Evolutionary conservation across 495 filamentous ascomycete species (phyloP).

Genomic region (Penicillium bovifimosum): DNA sequence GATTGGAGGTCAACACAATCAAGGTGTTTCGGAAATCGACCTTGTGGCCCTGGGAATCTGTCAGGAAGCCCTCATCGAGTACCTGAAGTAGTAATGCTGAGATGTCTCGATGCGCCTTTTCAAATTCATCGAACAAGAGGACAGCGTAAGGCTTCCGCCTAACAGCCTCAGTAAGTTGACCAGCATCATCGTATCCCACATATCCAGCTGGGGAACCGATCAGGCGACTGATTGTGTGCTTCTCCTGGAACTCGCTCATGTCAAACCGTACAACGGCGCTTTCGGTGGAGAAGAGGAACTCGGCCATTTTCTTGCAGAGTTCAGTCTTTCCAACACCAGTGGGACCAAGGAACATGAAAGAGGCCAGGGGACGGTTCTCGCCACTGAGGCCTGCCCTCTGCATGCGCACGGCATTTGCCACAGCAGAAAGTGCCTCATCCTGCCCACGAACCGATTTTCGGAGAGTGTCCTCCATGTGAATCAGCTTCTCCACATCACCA

Average conservation of each 20-base stretch:
- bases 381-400: constrained; percentile 88
- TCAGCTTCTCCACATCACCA: constrained; percentile 85
- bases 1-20: constrained; percentile 92
- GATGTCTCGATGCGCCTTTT: constrained; percentile 95
- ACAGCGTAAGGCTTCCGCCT: constrained; percentile 94
- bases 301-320: constrained; percentile 91
- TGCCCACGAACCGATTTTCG: constrained; percentile 83
- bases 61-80: constrained; percentile 92
- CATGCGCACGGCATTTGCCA: constrained; percentile 89
- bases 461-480: constrained; percentile 91
- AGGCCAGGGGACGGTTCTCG: constrained; percentile 85
- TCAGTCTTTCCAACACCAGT: constrained; percentile 98
- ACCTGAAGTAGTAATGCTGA: constrained; percentile 91
- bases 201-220: constrained; percentile 93
- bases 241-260: constrained; percentile 97
- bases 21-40: constrained; percentile 95
- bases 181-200: constrained; percentile 94
- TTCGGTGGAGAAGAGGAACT: constrained; percentile 89
- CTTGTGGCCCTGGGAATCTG: constrained; percentile 91
- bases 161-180: constrained; percentile 93
- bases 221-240: constrained; percentile 87
- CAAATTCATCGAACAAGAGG: constrained; percentile 93
- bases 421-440: constrained; percentile 85
- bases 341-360: constrained; percentile 96
- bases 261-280: constrained; percentile 88